Base-by-base conservation (phyloP, 441 rosid species). In the Cnidoscolus chayamansa region DNA sequence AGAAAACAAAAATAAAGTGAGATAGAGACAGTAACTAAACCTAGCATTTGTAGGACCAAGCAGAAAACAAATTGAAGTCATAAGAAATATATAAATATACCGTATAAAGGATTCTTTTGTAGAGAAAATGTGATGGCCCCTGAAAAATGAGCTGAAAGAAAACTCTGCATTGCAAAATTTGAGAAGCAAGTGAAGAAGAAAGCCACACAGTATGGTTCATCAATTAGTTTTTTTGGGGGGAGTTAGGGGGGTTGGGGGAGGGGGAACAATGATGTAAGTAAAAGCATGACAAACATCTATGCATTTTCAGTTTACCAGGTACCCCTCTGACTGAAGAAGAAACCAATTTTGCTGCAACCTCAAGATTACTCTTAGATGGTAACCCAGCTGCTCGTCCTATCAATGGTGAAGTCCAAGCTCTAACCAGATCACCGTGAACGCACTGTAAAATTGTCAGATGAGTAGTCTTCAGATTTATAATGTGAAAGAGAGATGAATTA, bases 401-500 rank as follows among this genome's bases (percentile, higher is more conserved):
- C 16, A 80, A 82, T 35, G 74, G 62, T 47, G 80, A 84, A 80
- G 72, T 68, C 76, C 81, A 75, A 78, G 74, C 84, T 74, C 83
- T 80, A 50, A 63, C 66, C 19, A 78, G 77, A 80, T 83, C 78
- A 67, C 75, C 79, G 70, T 79, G 78, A 84, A 84, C 70, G 37
- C 92, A 86, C 96, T 92, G 84, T 49, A 79, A 77, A 78, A 62
- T 70, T 77, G 32, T 72, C 70, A 30, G 65, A 62, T 31, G 49
- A 32, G 49, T 17, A 74, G 57, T 49, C 43, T 71, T 66, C 50
- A 70, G 17, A 53, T 48, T 63, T 40, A 65, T 64, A 72, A 59
- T 12, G n/a, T 12, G n/a, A 31, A 63, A 53, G 63, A 74, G 3
- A 63, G 69, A 66, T 54, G 35, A 16, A 32, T 54, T 2, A 40